Evolutionary conservation across 345 rosid species (phyloP), one percentile per base, ranked within the genome.

Genomic region (Citrus maxima): DNA sequence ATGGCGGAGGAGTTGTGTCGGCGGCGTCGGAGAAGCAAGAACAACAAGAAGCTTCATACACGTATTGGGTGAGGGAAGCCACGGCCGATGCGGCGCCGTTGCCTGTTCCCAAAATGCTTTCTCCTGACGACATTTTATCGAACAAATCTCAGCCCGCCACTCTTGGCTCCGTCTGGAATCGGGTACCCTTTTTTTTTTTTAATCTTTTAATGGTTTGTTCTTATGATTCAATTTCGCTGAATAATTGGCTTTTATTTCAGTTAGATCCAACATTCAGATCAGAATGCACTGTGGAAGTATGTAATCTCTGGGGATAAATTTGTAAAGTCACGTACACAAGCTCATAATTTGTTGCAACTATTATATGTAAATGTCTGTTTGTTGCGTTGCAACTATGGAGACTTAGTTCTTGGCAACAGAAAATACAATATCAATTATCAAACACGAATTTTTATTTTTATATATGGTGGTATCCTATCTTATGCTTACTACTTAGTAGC

Each of bases 141-240:
- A 37, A 40, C 46, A 81, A 86, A 54, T 81, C 81, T 67, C 75
- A 82, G 37, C 87, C 86, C 49, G 75, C 81, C 66, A 32, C 71
- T 0, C 93, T 95, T n/a, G 98, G 98, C 14, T 95, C 98, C 22
- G 88, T 83, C 66, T 95, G 98, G 98, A 95, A 93, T 79, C 76
- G 70, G 94, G 97, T 93, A 84, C 64, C 27, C n/a, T n/a, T 1
- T 1, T 22, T 5, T 14, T 37, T 49, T 13, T 4, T 72, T 6
- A 8, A 24, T 10, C 0, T 2, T 4, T 25, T 46, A 13, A n/a
- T 51, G n/a, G n/a, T n/a, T n/a, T n/a, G n/a, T n/a, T n/a, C n/a
- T n/a, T n/a, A n/a, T n/a, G n/a, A n/a, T n/a, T n/a, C n/a, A n/a
- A n/a, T n/a, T n/a, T 27, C 4, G 24, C 10, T 25, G 21, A 16